Evolutionary conservation across 495 filamentous ascomycete genomes (phyloP).

Genomic region (Aspergillus funiculosus): DNA sequence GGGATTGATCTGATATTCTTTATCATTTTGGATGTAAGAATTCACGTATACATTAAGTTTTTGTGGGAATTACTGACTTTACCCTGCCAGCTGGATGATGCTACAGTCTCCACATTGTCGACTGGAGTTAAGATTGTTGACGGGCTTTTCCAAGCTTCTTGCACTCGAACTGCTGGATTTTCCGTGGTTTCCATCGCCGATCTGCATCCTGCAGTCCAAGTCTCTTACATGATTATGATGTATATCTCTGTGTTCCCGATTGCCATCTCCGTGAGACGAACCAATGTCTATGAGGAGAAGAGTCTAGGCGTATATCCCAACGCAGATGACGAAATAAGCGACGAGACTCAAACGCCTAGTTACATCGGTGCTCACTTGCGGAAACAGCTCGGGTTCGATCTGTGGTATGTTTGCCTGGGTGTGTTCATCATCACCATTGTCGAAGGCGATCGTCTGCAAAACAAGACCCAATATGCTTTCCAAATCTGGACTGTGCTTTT

Average conservation of each 20-base stretch:
- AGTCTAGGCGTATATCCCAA: slow-evolving; percentile 73
- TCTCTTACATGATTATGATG: slow-evolving; percentile 98
- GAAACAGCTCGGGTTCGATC: slow-evolving; percentile 83
- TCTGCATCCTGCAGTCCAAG: slow-evolving; percentile 86
- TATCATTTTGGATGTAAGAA: slow-evolving; percentile 76
- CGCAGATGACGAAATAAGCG: slow-evolving; percentile 38
- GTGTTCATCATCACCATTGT: slow-evolving; percentile 82
- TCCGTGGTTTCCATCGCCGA: slow-evolving; percentile 66
- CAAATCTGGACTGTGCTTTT: slow-evolving; percentile 80
- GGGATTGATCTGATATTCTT: slow-evolving; percentile 81
- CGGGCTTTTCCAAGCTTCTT: slow-evolving; percentile 80
- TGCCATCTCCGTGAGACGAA: slow-evolving; percentile 85
- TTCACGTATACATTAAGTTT: background rate
- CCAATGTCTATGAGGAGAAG: slow-evolving; percentile 95
- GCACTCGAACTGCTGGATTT: slow-evolving; percentile 85
- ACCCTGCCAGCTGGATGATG: slow-evolving; percentile 58
- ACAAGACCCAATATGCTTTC: slow-evolving; percentile 55
- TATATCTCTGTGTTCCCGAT: slow-evolving; percentile 97
- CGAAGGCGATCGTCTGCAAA: slow-evolving; percentile 62
- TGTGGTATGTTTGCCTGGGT: slow-evolving; percentile 91
- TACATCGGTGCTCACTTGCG: slow-evolving; percentile 87
- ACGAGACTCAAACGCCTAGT: slow-evolving; percentile 54
- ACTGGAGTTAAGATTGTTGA: slow-evolving; percentile 68
- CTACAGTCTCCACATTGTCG: slow-evolving; percentile 54
- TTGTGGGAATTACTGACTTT: background rate